phyloP scores from a whole-genome alignment of 345 rosid genomes.

The Linum tenue region DNA sequence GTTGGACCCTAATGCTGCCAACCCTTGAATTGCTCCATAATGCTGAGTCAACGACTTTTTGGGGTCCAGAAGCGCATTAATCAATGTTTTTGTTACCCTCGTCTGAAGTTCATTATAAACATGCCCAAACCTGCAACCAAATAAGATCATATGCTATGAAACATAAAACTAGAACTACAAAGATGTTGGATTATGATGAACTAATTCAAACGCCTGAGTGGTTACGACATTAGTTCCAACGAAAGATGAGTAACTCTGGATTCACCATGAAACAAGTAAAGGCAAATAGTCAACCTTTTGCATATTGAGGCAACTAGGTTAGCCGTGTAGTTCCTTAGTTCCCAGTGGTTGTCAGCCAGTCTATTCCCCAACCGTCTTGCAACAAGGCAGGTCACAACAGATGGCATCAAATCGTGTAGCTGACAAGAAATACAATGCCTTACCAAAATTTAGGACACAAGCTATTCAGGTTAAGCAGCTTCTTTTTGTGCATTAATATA shows the following conservation, averaged over 20 bases:
- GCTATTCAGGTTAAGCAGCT: constrained; percentile 12
- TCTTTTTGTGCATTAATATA: constrained; percentile 1
- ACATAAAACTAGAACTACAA: constrained; percentile 3
- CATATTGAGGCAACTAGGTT: constrained; percentile 75
- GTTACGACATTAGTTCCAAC: background rate
- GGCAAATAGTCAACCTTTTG: constrained; percentile 54
- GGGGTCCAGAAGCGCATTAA: constrained; percentile 83
- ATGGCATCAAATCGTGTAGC: constrained; percentile 99
- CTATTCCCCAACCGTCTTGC: constrained; percentile 88
- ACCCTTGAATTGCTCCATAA: constrained; percentile 94
- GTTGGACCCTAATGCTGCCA: constrained; percentile 81
- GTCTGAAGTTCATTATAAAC: constrained; percentile 75
- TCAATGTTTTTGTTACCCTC: constrained; percentile 78
- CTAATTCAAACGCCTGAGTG: constrained; percentile 2
- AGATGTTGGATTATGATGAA: background rate
- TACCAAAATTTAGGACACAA: constrained; percentile 18
- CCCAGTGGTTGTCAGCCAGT: constrained; percentile 94
- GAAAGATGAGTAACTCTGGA: background rate
- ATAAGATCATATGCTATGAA: background rate
- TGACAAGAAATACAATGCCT: constrained; percentile 37
- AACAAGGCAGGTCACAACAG: constrained; percentile 94
- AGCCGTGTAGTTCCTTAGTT: constrained; percentile 84
- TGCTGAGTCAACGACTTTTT: constrained; percentile 82
- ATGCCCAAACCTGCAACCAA: constrained; percentile 63
- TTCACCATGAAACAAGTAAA: constrained; percentile 7